A percentile compares a stretch with the other conserved stretches of the same genome.
phyloP scores from a whole-genome alignment of 139 green algal genomes.

The Picochlorum sp. region DNA sequence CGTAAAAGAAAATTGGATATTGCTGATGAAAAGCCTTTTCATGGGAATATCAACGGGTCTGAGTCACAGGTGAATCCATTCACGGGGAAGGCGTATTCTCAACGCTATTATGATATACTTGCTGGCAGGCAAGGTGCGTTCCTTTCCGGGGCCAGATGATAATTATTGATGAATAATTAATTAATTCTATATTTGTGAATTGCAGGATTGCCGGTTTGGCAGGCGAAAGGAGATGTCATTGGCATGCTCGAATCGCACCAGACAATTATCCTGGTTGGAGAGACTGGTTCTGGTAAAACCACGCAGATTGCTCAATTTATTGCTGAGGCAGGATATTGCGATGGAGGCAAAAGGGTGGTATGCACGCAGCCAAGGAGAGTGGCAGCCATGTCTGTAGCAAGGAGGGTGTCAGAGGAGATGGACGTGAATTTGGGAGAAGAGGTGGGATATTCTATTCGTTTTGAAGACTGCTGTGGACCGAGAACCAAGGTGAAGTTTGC shows the following conservation, averaged over 20 bases:
- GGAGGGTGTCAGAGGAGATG: constrained; percentile 85
- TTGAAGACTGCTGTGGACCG: constrained; percentile 67
- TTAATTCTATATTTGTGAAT: neutral
- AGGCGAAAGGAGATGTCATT: constrained; percentile 88
- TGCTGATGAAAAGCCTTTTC: constrained; percentile 13
- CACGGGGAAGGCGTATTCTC: constrained; percentile 72
- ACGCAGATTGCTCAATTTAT: constrained; percentile 99
- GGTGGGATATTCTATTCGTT: constrained; percentile 85
- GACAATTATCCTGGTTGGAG: constrained; percentile 96
- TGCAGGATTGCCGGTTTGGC: constrained; percentile 89
- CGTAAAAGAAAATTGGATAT: constrained; percentile 74
- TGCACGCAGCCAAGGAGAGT: constrained; percentile 85
- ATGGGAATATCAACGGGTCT: constrained; percentile 10
- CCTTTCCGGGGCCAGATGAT: neutral
- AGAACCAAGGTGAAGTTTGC: constrained; percentile 83
- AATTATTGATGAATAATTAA: neutral
- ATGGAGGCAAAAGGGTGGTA: constrained; percentile 59
- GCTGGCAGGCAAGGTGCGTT: constrained; percentile 58
- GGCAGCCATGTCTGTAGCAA: constrained; percentile 78
- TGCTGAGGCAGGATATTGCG: constrained; percentile 74
- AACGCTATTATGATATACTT: constrained; percentile 90
- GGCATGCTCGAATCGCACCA: constrained; percentile 86
- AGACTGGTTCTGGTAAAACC: constrained; percentile 96
- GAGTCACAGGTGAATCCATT: constrained; percentile 57
- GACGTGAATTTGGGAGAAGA: constrained; percentile 64